A percentile compares a stretch with the other conserved stretches of the same genome.
Evolutionary conservation across 176 grass and related monocot species (phyloP).

Genomic region (Hsuehochloa calcarea): DNA sequence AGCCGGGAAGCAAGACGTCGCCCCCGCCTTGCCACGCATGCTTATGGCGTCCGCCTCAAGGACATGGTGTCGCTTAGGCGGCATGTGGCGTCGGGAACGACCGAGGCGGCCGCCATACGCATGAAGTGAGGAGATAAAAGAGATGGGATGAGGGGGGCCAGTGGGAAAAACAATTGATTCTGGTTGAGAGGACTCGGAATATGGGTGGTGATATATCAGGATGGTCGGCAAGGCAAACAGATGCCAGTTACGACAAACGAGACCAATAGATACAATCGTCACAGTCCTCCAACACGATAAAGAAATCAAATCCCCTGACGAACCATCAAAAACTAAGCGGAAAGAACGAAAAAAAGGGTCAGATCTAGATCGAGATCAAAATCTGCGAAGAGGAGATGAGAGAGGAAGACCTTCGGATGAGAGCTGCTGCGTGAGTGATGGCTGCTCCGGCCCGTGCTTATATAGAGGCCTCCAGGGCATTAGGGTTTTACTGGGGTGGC

Average conservation of each 20-base stretch:
- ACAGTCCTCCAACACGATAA: not conserved
- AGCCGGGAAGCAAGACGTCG: no score
- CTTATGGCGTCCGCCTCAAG: no score
- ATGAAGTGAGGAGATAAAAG: no score
- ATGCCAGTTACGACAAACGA: conserved; percentile 99
- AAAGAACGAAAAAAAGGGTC: not conserved
- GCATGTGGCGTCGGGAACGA: no score
- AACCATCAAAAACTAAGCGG: not conserved
- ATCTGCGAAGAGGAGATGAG: not conserved
- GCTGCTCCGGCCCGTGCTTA: not conserved
- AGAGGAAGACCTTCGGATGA: not conserved
- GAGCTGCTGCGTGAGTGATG: not conserved
- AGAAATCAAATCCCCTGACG: not conserved
- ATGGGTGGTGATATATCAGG: conserved; percentile 99
- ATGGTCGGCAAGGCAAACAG: conserved; percentile 89
- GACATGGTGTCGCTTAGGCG: no score
- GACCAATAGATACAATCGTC: conserved; percentile 71
- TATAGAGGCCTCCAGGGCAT: conserved; percentile 40
- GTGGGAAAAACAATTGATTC: no score
- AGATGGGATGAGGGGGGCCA: no score
- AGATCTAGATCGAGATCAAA: not conserved
- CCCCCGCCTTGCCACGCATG: no score
- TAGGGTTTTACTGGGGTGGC: conserved; percentile 36
- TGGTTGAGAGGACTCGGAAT: conserved; percentile 64
- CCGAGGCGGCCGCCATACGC: no score